Conservation (phyloP, 176 grass and related monocot species). For the Tillandsia fasciculata region DNA sequence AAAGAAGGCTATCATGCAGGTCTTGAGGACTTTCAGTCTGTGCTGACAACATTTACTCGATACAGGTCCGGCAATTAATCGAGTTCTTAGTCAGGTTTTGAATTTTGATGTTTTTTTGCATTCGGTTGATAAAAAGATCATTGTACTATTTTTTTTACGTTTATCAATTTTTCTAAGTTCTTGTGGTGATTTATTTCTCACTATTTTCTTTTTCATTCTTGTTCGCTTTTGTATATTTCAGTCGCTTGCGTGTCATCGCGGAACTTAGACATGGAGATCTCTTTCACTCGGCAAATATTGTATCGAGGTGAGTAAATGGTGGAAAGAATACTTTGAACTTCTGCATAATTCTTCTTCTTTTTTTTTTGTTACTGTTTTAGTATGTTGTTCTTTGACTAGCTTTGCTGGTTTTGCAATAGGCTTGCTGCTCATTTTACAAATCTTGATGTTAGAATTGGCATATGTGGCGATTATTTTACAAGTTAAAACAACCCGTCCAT, state of each 20-base stretch:
- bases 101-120: background rate
- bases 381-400: background rate
- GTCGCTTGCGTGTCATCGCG: constrained; percentile 79
- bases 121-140: background rate
- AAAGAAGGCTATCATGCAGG: constrained; percentile 89
- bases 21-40: constrained; percentile 97
- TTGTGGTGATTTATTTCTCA: background rate
- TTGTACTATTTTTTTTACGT: background rate
- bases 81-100: constrained; percentile 15
- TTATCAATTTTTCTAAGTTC: background rate
- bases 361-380: constrained; percentile 8
- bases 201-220: constrained; percentile 11
- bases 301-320: constrained; percentile 69
- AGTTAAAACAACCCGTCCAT: too few relatives aligned
- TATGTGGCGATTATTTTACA: too few relatives aligned
- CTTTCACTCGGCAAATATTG: constrained; percentile 96
- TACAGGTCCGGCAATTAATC: constrained; percentile 52
- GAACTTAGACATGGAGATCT: constrained; percentile 98
- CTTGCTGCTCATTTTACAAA: background rate
- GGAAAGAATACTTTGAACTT: background rate
- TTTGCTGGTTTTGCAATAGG: background rate
- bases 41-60: constrained; percentile 93
- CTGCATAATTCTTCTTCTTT: constrained; percentile 1
- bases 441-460: too few relatives aligned
- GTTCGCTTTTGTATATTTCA: constrained; percentile 19